Evolutionary conservation across 2,329 filamentous ascomycete genomes (phyloP).

Genomic region (Calonectria pteridis): DNA sequence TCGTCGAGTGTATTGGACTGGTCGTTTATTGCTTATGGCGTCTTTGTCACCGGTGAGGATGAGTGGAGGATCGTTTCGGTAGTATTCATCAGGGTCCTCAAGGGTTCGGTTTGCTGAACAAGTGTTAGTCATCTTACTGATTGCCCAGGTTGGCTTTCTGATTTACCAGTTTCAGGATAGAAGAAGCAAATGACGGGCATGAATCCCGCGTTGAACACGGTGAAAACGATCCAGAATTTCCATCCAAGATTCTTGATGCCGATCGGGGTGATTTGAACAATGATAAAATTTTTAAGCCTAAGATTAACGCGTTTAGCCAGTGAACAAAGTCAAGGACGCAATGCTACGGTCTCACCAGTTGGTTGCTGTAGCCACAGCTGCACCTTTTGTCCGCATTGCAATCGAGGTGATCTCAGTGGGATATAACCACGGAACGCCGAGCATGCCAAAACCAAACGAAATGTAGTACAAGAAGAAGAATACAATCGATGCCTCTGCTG

Average conservation of each 20-base stretch:
- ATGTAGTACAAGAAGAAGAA: conserved; percentile 41
- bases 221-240: conserved; percentile 63
- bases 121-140: too few relatives aligned
- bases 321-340: not conserved
- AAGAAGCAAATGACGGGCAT: conserved; percentile 60
- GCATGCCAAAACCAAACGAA: conserved; percentile 48
- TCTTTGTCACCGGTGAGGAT: not conserved
- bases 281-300: conserved; percentile 24
- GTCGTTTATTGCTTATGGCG: not conserved
- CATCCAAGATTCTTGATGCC: conserved; percentile 59
- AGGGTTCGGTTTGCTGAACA: conserved; percentile 27
- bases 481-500: not conserved
- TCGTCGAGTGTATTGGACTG: not conserved
- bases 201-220: conserved; percentile 59
- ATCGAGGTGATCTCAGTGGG: conserved; percentile 57
- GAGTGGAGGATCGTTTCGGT: conserved; percentile 34
- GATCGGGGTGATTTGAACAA: conserved; percentile 50
- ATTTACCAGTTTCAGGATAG: conserved; percentile 57
- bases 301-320: not conserved
- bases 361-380: conserved; percentile 38
- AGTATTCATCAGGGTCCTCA: conserved; percentile 49
- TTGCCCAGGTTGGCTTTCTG: not conserved
- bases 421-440: conserved; percentile 57
- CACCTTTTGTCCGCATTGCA: conserved; percentile 55
- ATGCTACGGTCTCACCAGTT: conserved; percentile 10